A percentile compares a stretch with the other conserved stretches of the same genome.
phyloP scores from a whole-genome alignment of 345 rosid species.

The Salix exigua region DNA sequence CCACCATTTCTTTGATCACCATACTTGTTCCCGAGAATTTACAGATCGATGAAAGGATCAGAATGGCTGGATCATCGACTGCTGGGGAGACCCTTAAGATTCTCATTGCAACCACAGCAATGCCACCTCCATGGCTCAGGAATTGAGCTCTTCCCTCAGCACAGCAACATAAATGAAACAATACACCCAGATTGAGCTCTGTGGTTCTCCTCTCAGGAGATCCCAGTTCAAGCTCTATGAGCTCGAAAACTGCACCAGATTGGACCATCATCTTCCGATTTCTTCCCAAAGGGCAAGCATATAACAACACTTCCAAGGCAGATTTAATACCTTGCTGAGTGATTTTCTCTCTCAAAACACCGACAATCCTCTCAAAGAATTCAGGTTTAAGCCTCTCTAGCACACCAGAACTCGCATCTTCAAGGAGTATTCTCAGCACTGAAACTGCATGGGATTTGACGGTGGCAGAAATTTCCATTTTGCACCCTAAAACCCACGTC shows the following conservation, averaged over 20 bases:
- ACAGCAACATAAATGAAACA: slow-evolving; percentile 56
- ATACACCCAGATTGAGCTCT: slow-evolving; percentile 48
- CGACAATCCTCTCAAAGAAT: slow-evolving; percentile 38
- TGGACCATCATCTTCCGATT: slow-evolving; percentile 55
- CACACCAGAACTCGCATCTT: slow-evolving; percentile 30
- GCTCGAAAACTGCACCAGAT: slow-evolving; percentile 46
- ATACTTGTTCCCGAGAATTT: slow-evolving; percentile 39
- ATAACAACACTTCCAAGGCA: slow-evolving; percentile 42
- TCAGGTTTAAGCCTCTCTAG: slow-evolving; percentile 48
- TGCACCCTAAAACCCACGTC: slow-evolving; percentile 43
- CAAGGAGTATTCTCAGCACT: slow-evolving; percentile 36
- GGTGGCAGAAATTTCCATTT: slow-evolving; percentile 14
- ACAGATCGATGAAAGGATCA: slow-evolving; percentile 43
- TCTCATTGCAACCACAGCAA: slow-evolving; percentile 57
- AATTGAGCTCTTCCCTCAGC: slow-evolving; percentile 68
- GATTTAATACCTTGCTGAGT: slow-evolving; percentile 47
- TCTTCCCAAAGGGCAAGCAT: slow-evolving; percentile 49
- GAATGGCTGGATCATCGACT: slow-evolving; percentile 51
- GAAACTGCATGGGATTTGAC: slow-evolving; percentile 41
- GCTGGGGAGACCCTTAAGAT: slow-evolving; percentile 46
- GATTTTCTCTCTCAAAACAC: slow-evolving; percentile 32
- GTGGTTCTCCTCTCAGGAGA: slow-evolving; percentile 42
- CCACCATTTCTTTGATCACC: slow-evolving; percentile 60
- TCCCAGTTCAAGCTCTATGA: slow-evolving; percentile 62
- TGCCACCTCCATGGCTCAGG: slow-evolving; percentile 46